These are phyloP conservation scores for Pestalotiopsis sp. DNA, from an alignment of 2,329 filamentous ascomycete genomes.

Conservation along the genomic window DNA sequence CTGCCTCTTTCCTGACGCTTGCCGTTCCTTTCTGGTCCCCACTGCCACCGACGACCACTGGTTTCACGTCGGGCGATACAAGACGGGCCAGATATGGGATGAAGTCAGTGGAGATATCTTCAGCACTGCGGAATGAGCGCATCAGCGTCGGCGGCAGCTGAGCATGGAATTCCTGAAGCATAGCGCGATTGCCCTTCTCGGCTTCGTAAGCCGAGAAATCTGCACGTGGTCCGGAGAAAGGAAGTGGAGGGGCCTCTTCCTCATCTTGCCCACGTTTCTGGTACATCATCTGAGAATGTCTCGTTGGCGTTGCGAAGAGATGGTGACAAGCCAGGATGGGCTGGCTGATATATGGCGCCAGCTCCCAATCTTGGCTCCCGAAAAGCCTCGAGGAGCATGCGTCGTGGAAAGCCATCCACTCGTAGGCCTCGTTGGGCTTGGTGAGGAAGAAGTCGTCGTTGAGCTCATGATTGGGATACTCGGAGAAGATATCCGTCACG, in stretches of 20 bases:
- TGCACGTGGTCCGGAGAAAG: constrained; percentile 80
- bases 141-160: constrained; percentile 70
- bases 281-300: constrained; percentile 41
- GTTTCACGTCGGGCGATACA: constrained; percentile 86
- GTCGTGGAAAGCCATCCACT: constrained; percentile 76
- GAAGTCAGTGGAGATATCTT: constrained; percentile 78
- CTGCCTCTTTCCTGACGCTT: constrained; percentile 83
- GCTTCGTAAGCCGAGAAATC: constrained; percentile 81
- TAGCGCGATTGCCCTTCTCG: constrained; percentile 73
- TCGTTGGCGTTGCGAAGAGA: constrained; percentile 76
- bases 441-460: constrained; percentile 90
- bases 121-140: constrained; percentile 76
- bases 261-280: constrained; percentile 46
- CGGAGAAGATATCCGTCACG: constrained; percentile 78
- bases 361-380: constrained; percentile 88
- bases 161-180: constrained; percentile 72
- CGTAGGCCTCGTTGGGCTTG: constrained; percentile 74
- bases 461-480: constrained; percentile 84
- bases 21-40: constrained; percentile 68
- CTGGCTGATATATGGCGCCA: constrained; percentile 83
- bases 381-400: constrained; percentile 72
- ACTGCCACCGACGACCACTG: constrained; percentile 77
- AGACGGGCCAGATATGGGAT: constrained; percentile 83
- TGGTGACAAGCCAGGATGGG: constrained; percentile 87
- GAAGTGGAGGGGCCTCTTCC: constrained; percentile 57